Evolutionary conservation across 257 asterid genomes (phyloP), one percentile per base, ranked within the genome.

Genomic region (Leptodermis oblonga): DNA sequence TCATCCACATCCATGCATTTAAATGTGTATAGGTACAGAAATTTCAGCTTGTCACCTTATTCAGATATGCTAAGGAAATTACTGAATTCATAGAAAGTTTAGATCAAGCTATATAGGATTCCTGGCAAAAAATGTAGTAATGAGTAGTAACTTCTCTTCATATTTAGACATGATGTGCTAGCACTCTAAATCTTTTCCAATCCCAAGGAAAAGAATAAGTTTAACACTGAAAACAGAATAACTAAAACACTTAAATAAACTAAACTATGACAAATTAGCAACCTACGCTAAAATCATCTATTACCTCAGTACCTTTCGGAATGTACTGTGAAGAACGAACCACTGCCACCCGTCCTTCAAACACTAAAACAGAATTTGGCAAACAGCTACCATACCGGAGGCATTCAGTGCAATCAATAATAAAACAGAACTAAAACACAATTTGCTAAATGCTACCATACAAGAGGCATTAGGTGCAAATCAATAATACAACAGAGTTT

Each of bases 241-340:
- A 58, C 28, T 9, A 30, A 56, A 58, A 58, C 41, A 28, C 22
- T 14, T 30, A 56, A 56, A 18, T 15, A 58, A 58, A 8, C 39
- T 30, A 58, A 15, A 58, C 23, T 30, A 20, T 15, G 28, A 42
- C 26, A 46, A 66, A 31, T 66, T 59, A 66, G 30, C 41, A 43
- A 17, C 14, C 31, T 1, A 25, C 41, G 42, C 25, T 54, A 70
- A 61, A 53, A 25, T 22, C 39, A 64, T 45, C 69, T 67, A 76
- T 86, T 89, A 94, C 99, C 99, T 94, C 99, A 15, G 92, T 74
- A 72, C 95, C 96, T 84, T 87, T 89, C 42, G 90, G 82, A 71
- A 94, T 80, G 69, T 74, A 86, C 68, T 89, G 83, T 77, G 86
- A 71, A 14, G 96, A 94, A 69, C 96, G 88, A 13, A 94, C 92